Conservation (phyloP, 2,329 filamentous ascomycete genomes). For the Metarhizium robertsii region DNA sequence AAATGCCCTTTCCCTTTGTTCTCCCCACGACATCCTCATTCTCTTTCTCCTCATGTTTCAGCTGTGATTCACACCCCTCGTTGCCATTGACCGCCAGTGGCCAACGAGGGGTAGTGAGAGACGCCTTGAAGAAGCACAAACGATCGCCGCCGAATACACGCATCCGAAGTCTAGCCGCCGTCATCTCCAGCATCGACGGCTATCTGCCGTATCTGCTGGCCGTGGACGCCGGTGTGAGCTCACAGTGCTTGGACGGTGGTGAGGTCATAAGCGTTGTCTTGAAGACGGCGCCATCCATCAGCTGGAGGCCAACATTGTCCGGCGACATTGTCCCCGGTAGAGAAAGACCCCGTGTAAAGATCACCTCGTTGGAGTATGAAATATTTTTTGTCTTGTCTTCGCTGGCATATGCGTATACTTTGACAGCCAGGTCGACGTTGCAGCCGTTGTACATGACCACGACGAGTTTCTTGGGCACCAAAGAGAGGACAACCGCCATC, state of each 20-base stretch:
- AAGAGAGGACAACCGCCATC: conserved; percentile 62
- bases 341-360: conserved; percentile 56
- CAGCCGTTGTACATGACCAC: conserved; percentile 63
- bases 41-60: conserved; percentile 69
- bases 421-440: conserved; percentile 63
- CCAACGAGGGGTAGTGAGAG: conserved; percentile 71
- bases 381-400: conserved; percentile 70
- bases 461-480: conserved; percentile 47
- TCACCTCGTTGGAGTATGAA: conserved; percentile 73
- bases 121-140: conserved; percentile 83
- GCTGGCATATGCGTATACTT: conserved; percentile 63
- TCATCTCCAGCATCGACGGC: conserved; percentile 59
- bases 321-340: conserved; percentile 53
- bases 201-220: conserved; percentile 82
- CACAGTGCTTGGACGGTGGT: conserved; percentile 28
- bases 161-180: conserved; percentile 56
- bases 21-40: conserved; percentile 86
- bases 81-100: conserved; percentile 76
- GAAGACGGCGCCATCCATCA: conserved; percentile 50
- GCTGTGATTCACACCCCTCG: conserved; percentile 77
- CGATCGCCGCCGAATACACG: conserved; percentile 66
- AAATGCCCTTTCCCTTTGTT: conserved; percentile 82
- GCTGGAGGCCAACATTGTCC: conserved; percentile 79
- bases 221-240: conserved; percentile 62
- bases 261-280: conserved; percentile 62